Base-by-base conservation (phyloP, 78 protist genomes). In the Isochrysis galbana region DNA sequence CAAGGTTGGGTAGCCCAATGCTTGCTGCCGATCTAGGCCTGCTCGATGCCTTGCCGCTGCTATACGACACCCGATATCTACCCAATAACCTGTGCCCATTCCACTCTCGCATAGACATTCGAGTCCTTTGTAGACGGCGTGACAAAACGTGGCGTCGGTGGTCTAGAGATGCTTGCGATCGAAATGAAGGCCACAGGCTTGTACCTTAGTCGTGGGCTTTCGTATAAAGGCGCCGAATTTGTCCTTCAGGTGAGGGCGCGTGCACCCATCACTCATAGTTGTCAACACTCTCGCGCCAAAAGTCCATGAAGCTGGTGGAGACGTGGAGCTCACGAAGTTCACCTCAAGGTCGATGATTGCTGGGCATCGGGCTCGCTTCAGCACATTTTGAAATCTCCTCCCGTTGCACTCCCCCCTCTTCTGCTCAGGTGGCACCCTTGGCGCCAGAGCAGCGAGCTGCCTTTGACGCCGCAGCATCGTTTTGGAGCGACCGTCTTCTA, bases 131-230 rank as follows among this genome's bases (percentile, higher is more conserved):
- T 22, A n/a, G 91, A 36, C 36, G 91, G 74, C 54, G 74, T 42
- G 34, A 19, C 1, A n/a, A 14, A n/a, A 10, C 36, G 42, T 38
- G 88, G 88, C 34, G 51, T 80, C 29, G 54, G 55, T 5, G 88
- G 36, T 22, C 34, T 80, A 26, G 88, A 80, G 88, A 38, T 80
- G 55, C 39, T 80, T 39, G 88, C 88, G 39, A 80, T 80, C 44
- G 88, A 80, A 25, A 44, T 80, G 55, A 80, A 80, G 55, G 90
- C 69, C 32, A 46, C 25, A 22, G 90, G 90, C 90, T 10, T 7
- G 69, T 86, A 86, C 69, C n/a, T 47, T 41, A 1, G 44, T 14
- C 90, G 90, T 46, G 38, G 47, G 48, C 90, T 86, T 39, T n/a
- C 74, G 34, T 86, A 34, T 39, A 17, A 5, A 32, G 74, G 34